Percentiles rank a stretch among this genome's conserved stretches.
Conservation (phyloP, 2,329 filamentous ascomycete genomes). For the Verticillium nonalfalfae region DNA sequence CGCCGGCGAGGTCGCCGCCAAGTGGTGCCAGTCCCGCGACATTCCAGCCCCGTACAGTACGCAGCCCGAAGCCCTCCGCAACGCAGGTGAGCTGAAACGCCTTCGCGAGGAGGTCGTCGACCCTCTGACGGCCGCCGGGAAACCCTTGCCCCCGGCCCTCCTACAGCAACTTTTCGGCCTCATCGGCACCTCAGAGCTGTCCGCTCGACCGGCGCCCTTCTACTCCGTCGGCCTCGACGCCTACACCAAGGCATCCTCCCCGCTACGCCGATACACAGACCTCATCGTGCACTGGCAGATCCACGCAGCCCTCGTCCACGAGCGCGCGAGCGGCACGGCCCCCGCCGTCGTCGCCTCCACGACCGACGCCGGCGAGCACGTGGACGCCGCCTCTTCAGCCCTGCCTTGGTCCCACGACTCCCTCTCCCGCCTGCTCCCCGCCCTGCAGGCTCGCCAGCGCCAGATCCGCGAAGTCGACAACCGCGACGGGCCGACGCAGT, state of each 20-base stretch:
- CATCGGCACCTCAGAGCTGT: slow-evolving; percentile 45
- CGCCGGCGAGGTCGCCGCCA: slow-evolving; percentile 54
- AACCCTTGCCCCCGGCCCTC: slow-evolving; percentile 22
- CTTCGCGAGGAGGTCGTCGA: slow-evolving; percentile 31
- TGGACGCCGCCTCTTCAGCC: slow-evolving; percentile 19
- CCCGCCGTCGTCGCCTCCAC: slow-evolving; percentile 16
- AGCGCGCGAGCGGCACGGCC: slow-evolving; percentile 24
- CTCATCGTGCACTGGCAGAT: slow-evolving; percentile 63
- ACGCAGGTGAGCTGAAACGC: slow-evolving; percentile 24
- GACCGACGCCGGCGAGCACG: slow-evolving; percentile 13
- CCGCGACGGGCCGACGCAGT: slow-evolving; percentile 39
- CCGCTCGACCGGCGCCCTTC: slow-evolving; percentile 46
- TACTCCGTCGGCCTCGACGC: slow-evolving; percentile 51
- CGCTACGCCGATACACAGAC: slow-evolving; percentile 59
- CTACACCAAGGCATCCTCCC: slow-evolving; percentile 59
- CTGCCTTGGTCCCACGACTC: slow-evolving; percentile 37
- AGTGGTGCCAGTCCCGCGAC: slow-evolving; percentile 50
- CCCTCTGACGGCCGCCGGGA: slow-evolving; percentile 22
- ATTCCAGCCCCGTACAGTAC: slow-evolving; percentile 55
- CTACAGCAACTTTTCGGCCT: slow-evolving; percentile 25
- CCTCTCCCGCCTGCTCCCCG: slow-evolving; percentile 39
- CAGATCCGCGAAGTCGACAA: slow-evolving; percentile 37
- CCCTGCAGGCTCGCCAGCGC: slow-evolving; percentile 46
- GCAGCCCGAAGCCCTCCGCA: slow-evolving; percentile 34
- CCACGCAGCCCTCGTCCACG: slow-evolving; percentile 46